Evolutionary conservation across 257 asterid species (phyloP), one percentile per base, ranked within the genome.

Genomic region (Haberlea rhodopensis): DNA sequence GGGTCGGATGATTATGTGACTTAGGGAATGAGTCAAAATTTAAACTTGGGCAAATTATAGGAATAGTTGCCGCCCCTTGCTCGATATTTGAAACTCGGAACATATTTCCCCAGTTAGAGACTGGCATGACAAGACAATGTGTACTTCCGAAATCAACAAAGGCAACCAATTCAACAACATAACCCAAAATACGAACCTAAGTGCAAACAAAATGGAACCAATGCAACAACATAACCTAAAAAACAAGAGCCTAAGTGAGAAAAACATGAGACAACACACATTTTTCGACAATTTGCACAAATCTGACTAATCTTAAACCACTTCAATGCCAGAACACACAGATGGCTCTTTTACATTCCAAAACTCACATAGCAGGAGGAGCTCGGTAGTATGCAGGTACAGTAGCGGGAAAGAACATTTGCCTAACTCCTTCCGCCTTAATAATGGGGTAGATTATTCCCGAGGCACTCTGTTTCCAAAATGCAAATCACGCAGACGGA

Each of bases 391-490:
- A 77, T 9, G 85, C 85, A 11, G 87, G 90, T 24, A 81, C 79
- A 1, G 87, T 84, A 4, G 80, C 82, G 5, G 85, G 85, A 23
- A 84, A 84, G 85, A 84, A 84, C 90, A 79, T 79, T 63, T 84
- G 85, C 63, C 86, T 68, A 11, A 81, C 78, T 58, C 90, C 87
- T 74, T 81, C 90, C 0, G 87, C 90, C 85, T 75, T 81, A 61
- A 84, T 84, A 53, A 84, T 81, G 4, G 90, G 90, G 43, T 79
- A 76, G 60, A 84, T 81, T 29, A 84, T 81, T 16, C 80, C 80
- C 0, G 85, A 72, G 2, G 90, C 87, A 72, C 83, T 68, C 89
- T 84, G 75, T 53, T 49, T 62, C 11, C 23, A 43, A 51, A 63
- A 54, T 1, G 43, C 8, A 8, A 27, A 25, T 67, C 8, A 13